Conservation (phyloP, 2,329 filamentous ascomycete species). For the Nannizziopsis barbatae region DNA sequence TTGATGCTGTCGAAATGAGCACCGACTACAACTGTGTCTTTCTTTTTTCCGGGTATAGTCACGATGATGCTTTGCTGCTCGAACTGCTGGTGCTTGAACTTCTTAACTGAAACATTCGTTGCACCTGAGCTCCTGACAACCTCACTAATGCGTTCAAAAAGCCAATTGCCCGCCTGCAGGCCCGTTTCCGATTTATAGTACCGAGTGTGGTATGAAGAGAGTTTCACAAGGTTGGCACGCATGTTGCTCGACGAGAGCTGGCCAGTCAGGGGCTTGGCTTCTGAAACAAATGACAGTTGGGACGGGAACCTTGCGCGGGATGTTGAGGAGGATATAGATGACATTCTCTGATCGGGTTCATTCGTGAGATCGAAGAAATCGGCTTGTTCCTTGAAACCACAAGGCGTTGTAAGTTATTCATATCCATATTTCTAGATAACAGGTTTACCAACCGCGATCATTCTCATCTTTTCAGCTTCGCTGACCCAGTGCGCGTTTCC, state of each 20-base stretch:
- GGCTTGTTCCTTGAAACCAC: constrained; percentile 52
- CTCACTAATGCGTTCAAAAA: constrained; percentile 1
- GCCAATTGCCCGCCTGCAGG: constrained; percentile 6
- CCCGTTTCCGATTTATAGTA: constrained; percentile 5
- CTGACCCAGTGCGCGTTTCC: constrained; percentile 78
- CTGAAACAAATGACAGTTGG: neutral
- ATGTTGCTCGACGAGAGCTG: neutral
- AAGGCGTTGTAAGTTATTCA: constrained; percentile 1
- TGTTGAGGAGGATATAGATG: constrained; percentile 25
- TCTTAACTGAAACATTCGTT: neutral
- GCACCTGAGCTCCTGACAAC: constrained; percentile 1
- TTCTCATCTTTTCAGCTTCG: constrained; percentile 87
- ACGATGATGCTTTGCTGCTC: constrained; percentile 6
- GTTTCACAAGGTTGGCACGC: constrained; percentile 1
- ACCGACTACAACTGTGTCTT: constrained; percentile 8
- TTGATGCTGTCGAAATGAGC: constrained; percentile 12
- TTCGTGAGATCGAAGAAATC: constrained; percentile 94
- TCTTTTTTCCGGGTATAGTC: constrained; percentile 8
- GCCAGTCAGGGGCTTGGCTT: neutral
- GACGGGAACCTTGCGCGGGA: neutral
- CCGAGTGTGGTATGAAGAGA: constrained; percentile 9
- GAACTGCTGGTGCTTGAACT: constrained; percentile 5
- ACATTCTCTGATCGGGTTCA: constrained; percentile 17
- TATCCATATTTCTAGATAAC: neutral
- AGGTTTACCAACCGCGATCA: constrained; percentile 55